Base-by-base conservation (phyloP, 2,329 filamentous ascomycete genomes). In the Pseudocercospora fijiensis region DNA sequence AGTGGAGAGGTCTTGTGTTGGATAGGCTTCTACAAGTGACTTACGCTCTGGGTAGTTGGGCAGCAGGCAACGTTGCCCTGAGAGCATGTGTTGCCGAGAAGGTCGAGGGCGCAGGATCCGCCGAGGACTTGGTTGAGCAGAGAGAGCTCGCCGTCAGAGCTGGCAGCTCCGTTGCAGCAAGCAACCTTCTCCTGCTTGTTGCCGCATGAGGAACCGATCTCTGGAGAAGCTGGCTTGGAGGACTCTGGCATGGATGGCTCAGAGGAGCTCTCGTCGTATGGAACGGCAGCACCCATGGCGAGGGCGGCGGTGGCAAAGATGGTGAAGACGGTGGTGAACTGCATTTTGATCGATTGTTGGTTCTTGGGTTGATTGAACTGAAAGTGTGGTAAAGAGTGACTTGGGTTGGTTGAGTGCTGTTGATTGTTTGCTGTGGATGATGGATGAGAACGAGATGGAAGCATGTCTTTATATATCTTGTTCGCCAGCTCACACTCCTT, bases 31-130 rank as follows among this genome's bases (percentile, higher is more conserved):
- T 11, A 28, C 47, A 24, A 13, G 30, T 13, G 27, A 53, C 63
- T 60, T 47, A 60, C 59, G 41, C 30, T 22, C 47, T 60, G 60
- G 16, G 57, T 28, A 57, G 60, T 62, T 47, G 56, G 57, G 60
- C 63, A 65, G 60, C 63, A 65, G 26, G 63, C 63, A 45, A 65
- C 52, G 16, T 53, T 45, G 52, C 62, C 62, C 57, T 65, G 62
- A 0, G 10, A 22, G 62, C 62, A 65, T 6, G 24, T 13, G 16
- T 47, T 56, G 47, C 58, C 55, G 47, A 61, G 16, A 8, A 33
- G 26, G 30, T 43, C n/a, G 28, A 65, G 52, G 10, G 52, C 33
- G 53, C 61, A 63, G 52, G 27, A 45, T 30, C 64, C 64, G 18
- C 58, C 52, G 22, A 65, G 53, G 16, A 65, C 6, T 10, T 47